These are phyloP conservation scores for Delonix regia DNA, from an alignment of 306 rosid species.

Conservation along the genomic window DNA sequence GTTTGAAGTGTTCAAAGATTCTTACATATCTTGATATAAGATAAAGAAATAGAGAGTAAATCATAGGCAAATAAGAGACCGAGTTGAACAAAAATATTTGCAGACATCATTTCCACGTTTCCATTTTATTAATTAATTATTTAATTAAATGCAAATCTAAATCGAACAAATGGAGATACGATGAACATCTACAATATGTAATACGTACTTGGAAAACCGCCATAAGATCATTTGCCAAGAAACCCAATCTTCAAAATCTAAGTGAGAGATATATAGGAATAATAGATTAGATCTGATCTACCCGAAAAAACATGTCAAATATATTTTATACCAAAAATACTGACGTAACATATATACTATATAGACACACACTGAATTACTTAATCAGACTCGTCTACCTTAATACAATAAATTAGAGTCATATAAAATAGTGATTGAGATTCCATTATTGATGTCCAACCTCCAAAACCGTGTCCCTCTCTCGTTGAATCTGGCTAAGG, in stretches of 20 bases:
- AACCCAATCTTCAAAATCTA: constrained; percentile 16
- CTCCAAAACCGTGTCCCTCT: constrained; percentile 16
- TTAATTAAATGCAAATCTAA: neutral
- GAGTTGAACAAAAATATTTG: neutral
- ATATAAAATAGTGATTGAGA: neutral
- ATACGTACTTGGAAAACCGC: neutral
- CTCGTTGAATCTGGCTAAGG: neutral
- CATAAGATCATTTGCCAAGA: neutral
- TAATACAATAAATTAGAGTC: neutral
- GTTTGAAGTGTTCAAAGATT: constrained; percentile 21
- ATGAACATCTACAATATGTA: neutral
- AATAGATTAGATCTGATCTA: constrained; percentile 9
- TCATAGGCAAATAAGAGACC: neutral
- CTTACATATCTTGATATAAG: neutral
- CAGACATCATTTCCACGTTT: neutral
- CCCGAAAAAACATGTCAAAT: neutral
- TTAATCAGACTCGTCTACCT: neutral
- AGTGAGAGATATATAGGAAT: neutral
- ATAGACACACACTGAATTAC: neutral
- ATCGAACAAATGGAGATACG: neutral
- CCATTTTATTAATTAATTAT: neutral
- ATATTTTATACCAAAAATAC: neutral
- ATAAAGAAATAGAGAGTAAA: neutral
- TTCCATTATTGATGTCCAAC: neutral
- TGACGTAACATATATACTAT: neutral